These are phyloP conservation scores for Pelargonium citronellum DNA, from an alignment of 441 rosid genomes.

Conservation along the genomic window DNA sequence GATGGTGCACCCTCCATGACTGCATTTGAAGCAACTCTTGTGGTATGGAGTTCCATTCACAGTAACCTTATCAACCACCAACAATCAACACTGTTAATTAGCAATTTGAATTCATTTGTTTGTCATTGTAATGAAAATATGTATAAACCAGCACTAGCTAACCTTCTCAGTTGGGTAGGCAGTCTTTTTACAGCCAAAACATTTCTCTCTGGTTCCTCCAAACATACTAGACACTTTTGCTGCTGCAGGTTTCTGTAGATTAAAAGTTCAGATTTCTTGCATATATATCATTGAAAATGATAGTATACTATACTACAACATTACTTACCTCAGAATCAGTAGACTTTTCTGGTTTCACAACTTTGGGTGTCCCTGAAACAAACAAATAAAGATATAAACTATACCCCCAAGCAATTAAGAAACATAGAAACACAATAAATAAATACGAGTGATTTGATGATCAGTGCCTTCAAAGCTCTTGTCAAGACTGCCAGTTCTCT, in stretches of 20 bases:
- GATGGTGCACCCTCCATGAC: constrained; percentile 83
- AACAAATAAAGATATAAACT: constrained; percentile 18
- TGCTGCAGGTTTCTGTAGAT: constrained; percentile 60
- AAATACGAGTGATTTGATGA: not conserved
- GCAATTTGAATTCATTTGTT: no score
- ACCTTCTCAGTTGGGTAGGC: constrained; percentile 96
- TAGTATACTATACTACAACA: not conserved
- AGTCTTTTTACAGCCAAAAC: constrained; percentile 80
- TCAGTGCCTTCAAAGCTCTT: constrained; percentile 85
- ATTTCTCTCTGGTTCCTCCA: constrained; percentile 89
- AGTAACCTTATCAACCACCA: constrained; percentile 47
- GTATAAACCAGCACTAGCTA: not conserved
- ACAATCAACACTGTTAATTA: no score
- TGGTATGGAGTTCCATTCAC: constrained; percentile 93
- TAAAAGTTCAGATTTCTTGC: not conserved
- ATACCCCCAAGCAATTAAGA: not conserved
- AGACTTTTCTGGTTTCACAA: constrained; percentile 68
- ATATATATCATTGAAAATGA: not conserved
- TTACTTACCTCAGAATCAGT: constrained; percentile 56
- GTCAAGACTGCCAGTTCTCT: constrained; percentile 95
- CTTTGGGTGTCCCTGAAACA: constrained; percentile 71
- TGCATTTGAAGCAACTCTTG: constrained; percentile 95
- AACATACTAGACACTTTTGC: constrained; percentile 80
- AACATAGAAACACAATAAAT: not conserved
- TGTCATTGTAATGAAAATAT: no score